phyloP scores from a whole-genome alignment of 208 protist genomes.

The Leishmania lainsoni region DNA sequence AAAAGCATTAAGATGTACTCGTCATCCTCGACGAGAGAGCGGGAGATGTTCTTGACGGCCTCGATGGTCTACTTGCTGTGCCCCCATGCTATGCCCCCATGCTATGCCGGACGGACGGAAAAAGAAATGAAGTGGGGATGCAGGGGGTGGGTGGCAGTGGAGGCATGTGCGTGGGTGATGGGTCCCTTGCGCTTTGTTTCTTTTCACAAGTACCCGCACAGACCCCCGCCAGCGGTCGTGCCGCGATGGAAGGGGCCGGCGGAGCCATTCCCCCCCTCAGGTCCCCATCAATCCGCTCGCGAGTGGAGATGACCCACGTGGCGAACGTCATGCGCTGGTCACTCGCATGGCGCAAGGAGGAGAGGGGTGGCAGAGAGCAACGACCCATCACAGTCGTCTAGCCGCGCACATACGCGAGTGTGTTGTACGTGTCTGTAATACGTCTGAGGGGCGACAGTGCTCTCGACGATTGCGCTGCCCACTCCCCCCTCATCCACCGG shows the following conservation, averaged over 20 bases:
- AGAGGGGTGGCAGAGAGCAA: not conserved
- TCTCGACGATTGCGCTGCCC: not conserved
- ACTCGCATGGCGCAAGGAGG: not conserved
- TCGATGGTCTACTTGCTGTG: not conserved
- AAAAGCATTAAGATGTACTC: constrained; percentile 43
- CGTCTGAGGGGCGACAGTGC: not conserved
- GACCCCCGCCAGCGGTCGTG: not conserved
- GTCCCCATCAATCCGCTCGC: not conserved
- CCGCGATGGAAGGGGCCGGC: not conserved
- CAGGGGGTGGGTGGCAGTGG: not conserved
- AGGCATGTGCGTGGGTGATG: not conserved
- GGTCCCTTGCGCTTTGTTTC: not conserved
- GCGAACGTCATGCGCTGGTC: not conserved
- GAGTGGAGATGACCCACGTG: not conserved
- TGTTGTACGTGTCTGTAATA: not conserved
- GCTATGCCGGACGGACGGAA: no score
- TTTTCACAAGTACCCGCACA: not conserved
- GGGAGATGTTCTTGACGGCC: constrained; percentile 26
- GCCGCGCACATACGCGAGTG: no score
- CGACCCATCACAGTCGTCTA: not conserved
- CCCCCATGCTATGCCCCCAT: not conserved
- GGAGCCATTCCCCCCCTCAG: not conserved
- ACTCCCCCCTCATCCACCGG: not conserved
- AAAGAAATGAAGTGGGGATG: not conserved
- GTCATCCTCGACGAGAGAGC: constrained; percentile 37